Percentiles rank a stretch among this genome's conserved stretches.
Evolutionary conservation across 2,329 filamentous ascomycete species (phyloP).

Genomic region (Ceratocystis papillata): DNA sequence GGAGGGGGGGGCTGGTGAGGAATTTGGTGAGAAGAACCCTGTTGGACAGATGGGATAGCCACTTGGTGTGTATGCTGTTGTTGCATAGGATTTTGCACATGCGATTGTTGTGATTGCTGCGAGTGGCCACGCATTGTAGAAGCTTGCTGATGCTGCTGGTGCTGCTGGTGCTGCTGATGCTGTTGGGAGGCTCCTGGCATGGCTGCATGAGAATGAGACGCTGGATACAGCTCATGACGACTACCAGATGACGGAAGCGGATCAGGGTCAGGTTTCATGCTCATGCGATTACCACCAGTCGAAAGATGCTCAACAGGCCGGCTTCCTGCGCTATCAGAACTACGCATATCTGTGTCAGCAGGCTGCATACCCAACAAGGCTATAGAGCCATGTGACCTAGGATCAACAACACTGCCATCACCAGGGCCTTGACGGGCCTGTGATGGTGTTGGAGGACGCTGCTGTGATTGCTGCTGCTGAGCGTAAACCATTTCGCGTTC

Average conservation of each 20-base stretch:
- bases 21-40: background rate
- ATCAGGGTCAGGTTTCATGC: slow-evolving; percentile 22
- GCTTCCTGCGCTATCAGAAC: background rate
- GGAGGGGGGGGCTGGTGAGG: background rate
- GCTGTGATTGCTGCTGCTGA: slow-evolving; percentile 21
- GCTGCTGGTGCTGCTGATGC: background rate
- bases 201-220: slow-evolving; percentile 2
- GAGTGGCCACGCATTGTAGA: slow-evolving; percentile 1
- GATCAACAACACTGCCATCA: background rate
- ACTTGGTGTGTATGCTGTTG: slow-evolving; percentile 17
- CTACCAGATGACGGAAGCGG: background rate
- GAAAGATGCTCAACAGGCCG: slow-evolving; percentile 15
- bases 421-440: background rate
- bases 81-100: slow-evolving; percentile 15
- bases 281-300: slow-evolving; percentile 16
- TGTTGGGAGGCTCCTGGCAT: background rate
- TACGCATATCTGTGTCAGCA: slow-evolving; percentile 18
- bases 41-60: background rate
- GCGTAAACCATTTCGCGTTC: slow-evolving; percentile 24
- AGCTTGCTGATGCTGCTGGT: background rate
- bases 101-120: slow-evolving; percentile 4
- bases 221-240: slow-evolving; percentile 10
- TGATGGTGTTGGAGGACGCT: slow-evolving; percentile 16
- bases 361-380: slow-evolving; percentile 15
- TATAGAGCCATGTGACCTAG: slow-evolving; percentile 1